Base-by-base conservation (phyloP, 2,329 filamentous ascomycete species). In the Coniochaeta sp. region DNA sequence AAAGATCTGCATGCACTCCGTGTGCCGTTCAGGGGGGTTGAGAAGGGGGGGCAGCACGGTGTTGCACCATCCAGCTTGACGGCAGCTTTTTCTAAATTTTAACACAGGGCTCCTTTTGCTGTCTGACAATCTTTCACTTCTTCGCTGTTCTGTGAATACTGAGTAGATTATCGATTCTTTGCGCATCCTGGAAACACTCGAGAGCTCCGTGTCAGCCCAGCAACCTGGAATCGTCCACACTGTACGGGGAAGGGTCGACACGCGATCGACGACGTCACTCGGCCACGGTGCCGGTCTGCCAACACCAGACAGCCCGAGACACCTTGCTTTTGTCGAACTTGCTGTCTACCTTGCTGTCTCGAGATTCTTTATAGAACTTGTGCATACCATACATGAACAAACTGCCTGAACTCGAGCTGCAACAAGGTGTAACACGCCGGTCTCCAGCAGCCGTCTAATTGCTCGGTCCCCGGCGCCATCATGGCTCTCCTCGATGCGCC, bases 401-500 rank as follows among this genome's bases (percentile, higher is more conserved):
- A 10, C 42, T 47, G 1, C 6, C 16, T 28, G 22, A 14, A n/a
- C 12, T 28, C 7, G 26, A 17, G 47, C 47, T 52, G 26, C 14
- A 28, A 4, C 24, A n/a, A 6, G 2, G 14, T 52, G n/a, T 52
- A 24, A 6, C 16, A 17, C 6, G 5, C 8, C 54, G 54, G 54
- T 24, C 30, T 24, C 34, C 54, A 38, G 54, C 54, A 56, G 54
- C 54, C 30, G 54, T 56, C 17, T 38, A 34, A 22, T 34, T 56
- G 30, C 30, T 38, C 2, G 30, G 28, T 19, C 54, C 4, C 50
- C 54, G 50, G 58, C 62, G 22, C 62, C 68, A 66, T 56, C 66
- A 80, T 79, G 78, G 75, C 74, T 64, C 68, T 77, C 63, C 71
- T 76, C 59, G 75, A 77, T 64, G 68, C 70, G 59, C 69, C 72